phyloP scores from a whole-genome alignment of 495 filamentous ascomycete species.

The Lentithecium fluviatile region DNA sequence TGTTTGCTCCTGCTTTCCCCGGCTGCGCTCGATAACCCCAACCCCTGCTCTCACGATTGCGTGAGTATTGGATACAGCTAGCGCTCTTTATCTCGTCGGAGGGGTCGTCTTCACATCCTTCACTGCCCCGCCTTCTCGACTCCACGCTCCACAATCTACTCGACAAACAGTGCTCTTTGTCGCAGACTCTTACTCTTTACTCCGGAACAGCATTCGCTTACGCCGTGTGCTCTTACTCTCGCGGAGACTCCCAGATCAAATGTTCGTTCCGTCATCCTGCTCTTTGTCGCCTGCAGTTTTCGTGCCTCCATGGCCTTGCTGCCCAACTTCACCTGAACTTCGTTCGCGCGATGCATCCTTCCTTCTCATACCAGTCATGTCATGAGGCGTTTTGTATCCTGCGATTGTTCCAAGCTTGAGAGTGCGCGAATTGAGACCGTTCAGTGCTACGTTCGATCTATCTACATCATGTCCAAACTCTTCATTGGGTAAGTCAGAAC shows the following conservation, averaged over 20 bases:
- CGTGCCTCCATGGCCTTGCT: constrained; percentile 26
- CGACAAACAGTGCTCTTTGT: not conserved
- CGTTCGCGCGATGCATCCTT: constrained; percentile 4
- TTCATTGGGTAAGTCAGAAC: constrained; percentile 75
- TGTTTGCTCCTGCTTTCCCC: not conserved
- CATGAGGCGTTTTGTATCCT: constrained; percentile 36
- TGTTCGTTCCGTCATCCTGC: constrained; percentile 36
- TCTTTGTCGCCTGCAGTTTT: constrained; percentile 14
- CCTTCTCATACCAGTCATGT: constrained; percentile 27
- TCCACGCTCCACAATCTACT: not conserved
- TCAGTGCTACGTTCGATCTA: constrained; percentile 28
- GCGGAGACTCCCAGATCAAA: constrained; percentile 22
- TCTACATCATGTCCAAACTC: constrained; percentile 73
- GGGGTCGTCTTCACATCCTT: constrained; percentile 24
- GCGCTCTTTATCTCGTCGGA: constrained; percentile 28
- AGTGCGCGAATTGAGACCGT: constrained; percentile 39
- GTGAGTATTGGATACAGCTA: constrained; percentile 28
- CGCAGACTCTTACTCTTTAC: not conserved
- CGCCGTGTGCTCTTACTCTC: constrained; percentile 10
- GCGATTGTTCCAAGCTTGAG: constrained; percentile 7
- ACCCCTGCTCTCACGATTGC: constrained; percentile 14
- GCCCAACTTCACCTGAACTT: constrained; percentile 12
- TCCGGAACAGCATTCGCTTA: constrained; percentile 3
- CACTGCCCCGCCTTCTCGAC: constrained; percentile 31
- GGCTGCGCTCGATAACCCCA: not conserved